Percentiles rank a stretch among this genome's conserved stretches.
Evolutionary conservation across 768 basidiomycete genomes (phyloP).

Genomic region (Lactarius trivialis): DNA sequence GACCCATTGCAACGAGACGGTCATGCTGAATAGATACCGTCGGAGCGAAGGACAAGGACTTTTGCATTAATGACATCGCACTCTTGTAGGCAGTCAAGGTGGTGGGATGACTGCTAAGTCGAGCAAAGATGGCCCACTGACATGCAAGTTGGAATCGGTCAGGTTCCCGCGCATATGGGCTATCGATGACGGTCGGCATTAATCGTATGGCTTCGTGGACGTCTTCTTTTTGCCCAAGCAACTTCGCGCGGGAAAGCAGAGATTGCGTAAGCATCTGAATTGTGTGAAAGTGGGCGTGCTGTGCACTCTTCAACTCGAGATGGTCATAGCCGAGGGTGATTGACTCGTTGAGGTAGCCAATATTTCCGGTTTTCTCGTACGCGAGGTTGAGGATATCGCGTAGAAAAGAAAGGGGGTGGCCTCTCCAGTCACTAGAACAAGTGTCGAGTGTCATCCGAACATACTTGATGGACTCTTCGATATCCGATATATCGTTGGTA

Average conservation of each 20-base stretch:
- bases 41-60: background rate
- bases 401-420: background rate
- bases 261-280: background rate
- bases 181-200: background rate
- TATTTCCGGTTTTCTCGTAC: background rate
- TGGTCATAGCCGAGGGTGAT: background rate
- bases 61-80: background rate
- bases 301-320: background rate
- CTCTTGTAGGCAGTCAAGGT: background rate
- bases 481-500: background rate
- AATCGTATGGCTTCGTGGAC: background rate
- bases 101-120: background rate
- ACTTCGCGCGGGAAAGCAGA: background rate
- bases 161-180: background rate
- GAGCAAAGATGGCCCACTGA: background rate
- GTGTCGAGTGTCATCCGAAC: background rate
- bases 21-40: background rate
- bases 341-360: conserved; percentile 6
- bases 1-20: background rate
- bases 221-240: background rate
- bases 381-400: conserved; percentile 1
- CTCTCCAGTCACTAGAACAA: background rate
- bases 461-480: background rate
- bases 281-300: background rate
- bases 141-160: background rate